A percentile compares a stretch with the other conserved stretches of the same genome.
Conservation (phyloP, 768 basidiomycete species). For the Tricholoma bakamatsutake region DNA sequence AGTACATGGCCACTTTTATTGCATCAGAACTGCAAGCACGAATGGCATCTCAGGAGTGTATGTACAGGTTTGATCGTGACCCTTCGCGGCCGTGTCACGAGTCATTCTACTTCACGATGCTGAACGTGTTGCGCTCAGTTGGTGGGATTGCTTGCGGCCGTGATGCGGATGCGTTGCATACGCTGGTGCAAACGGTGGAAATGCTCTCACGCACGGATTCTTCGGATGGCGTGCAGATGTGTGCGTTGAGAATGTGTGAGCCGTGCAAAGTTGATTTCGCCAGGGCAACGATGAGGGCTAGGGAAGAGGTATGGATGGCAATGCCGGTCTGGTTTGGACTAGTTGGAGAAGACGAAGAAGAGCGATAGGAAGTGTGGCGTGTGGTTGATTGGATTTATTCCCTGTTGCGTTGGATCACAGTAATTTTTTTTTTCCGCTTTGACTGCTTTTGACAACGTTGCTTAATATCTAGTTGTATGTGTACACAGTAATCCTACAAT, state of each 20-base stretch:
- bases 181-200: constrained; percentile 60
- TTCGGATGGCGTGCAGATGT: constrained; percentile 50
- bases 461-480: too few species aligned
- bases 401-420: too few species aligned
- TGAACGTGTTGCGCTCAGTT: constrained; percentile 65
- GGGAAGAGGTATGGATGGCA: constrained; percentile 55
- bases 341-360: constrained; percentile 11
- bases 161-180: constrained; percentile 70
- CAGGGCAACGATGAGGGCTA: constrained; percentile 28
- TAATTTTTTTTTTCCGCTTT: too few species aligned
- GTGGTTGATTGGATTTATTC: too few species aligned
- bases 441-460: too few species aligned
- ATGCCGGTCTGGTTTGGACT: constrained; percentile 65
- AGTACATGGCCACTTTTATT: constrained; percentile 58
- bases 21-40: constrained; percentile 46
- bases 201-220: constrained; percentile 72
- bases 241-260: constrained; percentile 50
- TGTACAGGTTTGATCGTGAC: constrained; percentile 29
- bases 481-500: too few species aligned
- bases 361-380: too few species aligned
- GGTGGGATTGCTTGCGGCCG: constrained; percentile 68
- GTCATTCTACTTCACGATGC: constrained; percentile 71
- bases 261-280: constrained; percentile 45
- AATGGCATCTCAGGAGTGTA: constrained; percentile 42
- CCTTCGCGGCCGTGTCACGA: constrained; percentile 46